Base-by-base conservation (phyloP, 2,329 filamentous ascomycete genomes). In the Penicillium expansum region DNA sequence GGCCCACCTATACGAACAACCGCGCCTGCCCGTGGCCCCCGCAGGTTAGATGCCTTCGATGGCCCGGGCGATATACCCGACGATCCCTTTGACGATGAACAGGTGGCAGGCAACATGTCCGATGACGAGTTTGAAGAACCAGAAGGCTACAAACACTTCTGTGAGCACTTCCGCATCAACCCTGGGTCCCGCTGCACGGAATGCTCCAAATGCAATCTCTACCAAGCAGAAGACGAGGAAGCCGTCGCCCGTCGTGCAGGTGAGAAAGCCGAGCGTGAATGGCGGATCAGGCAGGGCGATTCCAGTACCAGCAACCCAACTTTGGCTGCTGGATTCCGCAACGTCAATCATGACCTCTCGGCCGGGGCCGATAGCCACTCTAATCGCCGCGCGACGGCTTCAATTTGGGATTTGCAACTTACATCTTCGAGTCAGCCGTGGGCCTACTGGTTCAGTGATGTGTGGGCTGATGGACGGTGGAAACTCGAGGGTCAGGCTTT, bases 141-240 rank as follows among this genome's bases (percentile, higher is more conserved):
- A 3, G 88, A 92, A 71, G 92, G 93, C 0, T 97, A 99, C 74
- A 82, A 86, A 38, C 94, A 99, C 74, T 99, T 97, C 70, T 99
- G 94, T 72, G 90, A 96, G 71, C 94, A 97, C 75, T 97, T 97
- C 73, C 84, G 94, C 9, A 88, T 90, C 10, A 83, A 89, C 59
- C 90, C 89, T 0, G 91, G 92, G 48, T 83, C 84, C 14, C 79
- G 81, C 14, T 99, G 94, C 72, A 80, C 74, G 1, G 86, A 95
- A 72, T 97, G 94, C 76, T 86, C 87, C 41, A 86, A 85, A 67
- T 93, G 90, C 74, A 91, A 92, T 69, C 80, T 93, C 11, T 85
- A 85, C 65, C 74, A 78, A 42, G 89, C 87, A 77, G 89, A 92
- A 75, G 83, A 86, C 53, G 90, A 92, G 70, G 85, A 91, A 58